These are phyloP conservation scores for Trichophyton schoenleinii DNA, from an alignment of 2,329 filamentous ascomycete genomes.

Conservation along the genomic window DNA sequence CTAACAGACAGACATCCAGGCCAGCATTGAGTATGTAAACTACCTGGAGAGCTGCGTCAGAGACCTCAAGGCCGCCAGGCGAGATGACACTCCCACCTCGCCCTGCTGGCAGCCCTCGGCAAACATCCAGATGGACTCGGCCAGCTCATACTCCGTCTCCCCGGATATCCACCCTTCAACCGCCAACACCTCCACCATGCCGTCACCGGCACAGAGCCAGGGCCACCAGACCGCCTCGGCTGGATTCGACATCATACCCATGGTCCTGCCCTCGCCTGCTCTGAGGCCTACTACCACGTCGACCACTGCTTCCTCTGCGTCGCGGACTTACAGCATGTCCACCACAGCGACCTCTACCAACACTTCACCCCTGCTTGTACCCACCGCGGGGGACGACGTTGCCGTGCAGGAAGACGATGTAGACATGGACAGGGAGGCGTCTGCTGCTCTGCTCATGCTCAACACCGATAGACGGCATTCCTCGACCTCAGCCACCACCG, in stretches of 20 bases:
- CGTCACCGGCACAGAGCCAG: conserved; percentile 3
- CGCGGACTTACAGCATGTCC: conserved; percentile 11
- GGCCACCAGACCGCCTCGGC: conserved; percentile 12
- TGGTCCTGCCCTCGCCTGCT: conserved; percentile 27
- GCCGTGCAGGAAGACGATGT: conserved; percentile 26
- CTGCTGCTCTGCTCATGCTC: conserved; percentile 75
- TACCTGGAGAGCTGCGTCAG: conserved; percentile 82
- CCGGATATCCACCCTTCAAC: conserved; percentile 21
- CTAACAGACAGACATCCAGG: conserved; percentile 39
- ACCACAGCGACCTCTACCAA: conserved; percentile 9
- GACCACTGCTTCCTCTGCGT: conserved; percentile 1
- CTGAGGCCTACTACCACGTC: conserved; percentile 3
- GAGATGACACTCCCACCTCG: conserved; percentile 16
- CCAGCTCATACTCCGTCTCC: conserved; percentile 18
- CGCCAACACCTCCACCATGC: conserved; percentile 7
- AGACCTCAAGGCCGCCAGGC: conserved; percentile 54
- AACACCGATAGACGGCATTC: conserved; percentile 57
- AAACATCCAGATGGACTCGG: conserved; percentile 1
- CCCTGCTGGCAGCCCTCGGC: conserved; percentile 15
- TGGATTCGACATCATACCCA: conserved; percentile 19
- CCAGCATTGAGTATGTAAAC: conserved; percentile 88
- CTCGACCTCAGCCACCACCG: not conserved
- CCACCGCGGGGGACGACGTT: not conserved
- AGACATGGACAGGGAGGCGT: conserved; percentile 64
- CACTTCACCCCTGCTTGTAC: conserved; percentile 8